Evolutionary conservation across 2,329 filamentous ascomycete species (phyloP).

Genomic region (Fusarium zealandicum): DNA sequence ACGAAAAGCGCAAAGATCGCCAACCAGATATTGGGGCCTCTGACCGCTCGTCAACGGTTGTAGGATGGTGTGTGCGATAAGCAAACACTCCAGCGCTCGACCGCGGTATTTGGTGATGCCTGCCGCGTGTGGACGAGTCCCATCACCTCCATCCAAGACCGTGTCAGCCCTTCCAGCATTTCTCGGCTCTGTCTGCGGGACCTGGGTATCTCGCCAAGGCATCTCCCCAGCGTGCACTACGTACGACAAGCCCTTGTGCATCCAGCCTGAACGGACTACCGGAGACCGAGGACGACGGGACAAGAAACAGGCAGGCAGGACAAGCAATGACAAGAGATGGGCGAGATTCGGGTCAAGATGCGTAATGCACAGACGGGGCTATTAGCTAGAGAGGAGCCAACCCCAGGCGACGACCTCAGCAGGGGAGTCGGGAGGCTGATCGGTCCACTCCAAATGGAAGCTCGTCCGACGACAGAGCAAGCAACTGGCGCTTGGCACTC

Average conservation of each 20-base stretch:
- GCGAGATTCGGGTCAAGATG: not conserved
- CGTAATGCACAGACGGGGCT: not conserved
- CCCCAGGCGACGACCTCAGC: conserved; percentile 9
- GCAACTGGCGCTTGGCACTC: conserved; percentile 11
- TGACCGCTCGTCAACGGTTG: conserved; percentile 2
- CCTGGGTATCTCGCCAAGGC: not conserved
- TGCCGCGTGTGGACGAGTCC: not conserved
- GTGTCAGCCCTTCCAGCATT: not conserved
- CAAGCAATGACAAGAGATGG: conserved; percentile 9
- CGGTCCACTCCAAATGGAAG: conserved; percentile 4
- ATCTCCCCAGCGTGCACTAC: not conserved
- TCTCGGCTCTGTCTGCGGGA: no score
- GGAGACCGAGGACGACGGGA: not conserved
- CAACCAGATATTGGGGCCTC: not conserved
- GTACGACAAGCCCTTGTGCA: not conserved
- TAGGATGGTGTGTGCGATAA: conserved; percentile 1
- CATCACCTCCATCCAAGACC: not conserved
- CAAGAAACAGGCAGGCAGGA: not conserved
- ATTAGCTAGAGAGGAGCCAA: not conserved
- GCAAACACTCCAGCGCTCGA: not conserved
- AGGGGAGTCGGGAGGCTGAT: no score
- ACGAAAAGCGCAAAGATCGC: not conserved
- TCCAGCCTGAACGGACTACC: conserved; percentile 2
- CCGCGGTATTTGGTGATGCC: not conserved
- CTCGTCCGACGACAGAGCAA: conserved; percentile 13